phyloP scores from a whole-genome alignment of 805 yeast species.

The Barnettozyma californica region DNA sequence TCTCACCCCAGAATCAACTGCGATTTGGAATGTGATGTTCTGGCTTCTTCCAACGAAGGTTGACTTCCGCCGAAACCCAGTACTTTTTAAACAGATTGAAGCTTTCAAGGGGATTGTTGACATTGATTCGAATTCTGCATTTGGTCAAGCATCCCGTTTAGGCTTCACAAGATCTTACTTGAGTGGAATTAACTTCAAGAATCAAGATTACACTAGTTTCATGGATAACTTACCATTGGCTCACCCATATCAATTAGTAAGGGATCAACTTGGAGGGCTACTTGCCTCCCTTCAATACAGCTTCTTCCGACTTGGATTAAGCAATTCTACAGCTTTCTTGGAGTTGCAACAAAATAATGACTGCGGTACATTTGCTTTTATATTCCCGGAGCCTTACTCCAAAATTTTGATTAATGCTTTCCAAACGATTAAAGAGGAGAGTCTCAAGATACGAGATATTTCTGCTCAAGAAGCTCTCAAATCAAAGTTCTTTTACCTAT shows the following conservation, averaged over 20 bases:
- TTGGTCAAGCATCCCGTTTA: conserved; percentile 57
- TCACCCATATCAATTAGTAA: conserved; percentile 69
- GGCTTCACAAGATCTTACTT: conserved; percentile 47
- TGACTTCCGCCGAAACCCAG: conserved; percentile 63
- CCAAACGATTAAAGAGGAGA: conserved; percentile 36
- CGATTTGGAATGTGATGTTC: conserved; percentile 69
- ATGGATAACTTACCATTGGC: conserved; percentile 39
- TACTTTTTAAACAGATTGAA: conserved; percentile 40
- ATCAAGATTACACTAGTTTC: conserved; percentile 41
- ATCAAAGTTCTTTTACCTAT: conserved; percentile 55
- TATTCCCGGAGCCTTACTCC: conserved; percentile 29
- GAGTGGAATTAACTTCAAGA: conserved; percentile 49
- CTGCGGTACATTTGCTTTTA: conserved; percentile 31
- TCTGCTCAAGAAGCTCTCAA: conserved; percentile 53
- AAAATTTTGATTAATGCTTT: conserved; percentile 39
- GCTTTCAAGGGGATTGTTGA: conserved; percentile 39
- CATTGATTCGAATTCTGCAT: conserved; percentile 52
- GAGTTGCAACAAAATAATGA: conserved; percentile 30
- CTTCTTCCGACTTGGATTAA: conserved; percentile 38
- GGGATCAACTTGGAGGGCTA: conserved; percentile 60
- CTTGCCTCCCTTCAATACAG: conserved; percentile 35
- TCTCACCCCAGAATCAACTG: conserved; percentile 66
- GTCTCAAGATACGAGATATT: conserved; percentile 28
- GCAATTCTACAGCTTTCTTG: conserved; percentile 36
- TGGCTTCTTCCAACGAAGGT: conserved; percentile 69